Conservation (phyloP, 139 green algal species). For the Tetradesmus lagerheimii region DNA sequence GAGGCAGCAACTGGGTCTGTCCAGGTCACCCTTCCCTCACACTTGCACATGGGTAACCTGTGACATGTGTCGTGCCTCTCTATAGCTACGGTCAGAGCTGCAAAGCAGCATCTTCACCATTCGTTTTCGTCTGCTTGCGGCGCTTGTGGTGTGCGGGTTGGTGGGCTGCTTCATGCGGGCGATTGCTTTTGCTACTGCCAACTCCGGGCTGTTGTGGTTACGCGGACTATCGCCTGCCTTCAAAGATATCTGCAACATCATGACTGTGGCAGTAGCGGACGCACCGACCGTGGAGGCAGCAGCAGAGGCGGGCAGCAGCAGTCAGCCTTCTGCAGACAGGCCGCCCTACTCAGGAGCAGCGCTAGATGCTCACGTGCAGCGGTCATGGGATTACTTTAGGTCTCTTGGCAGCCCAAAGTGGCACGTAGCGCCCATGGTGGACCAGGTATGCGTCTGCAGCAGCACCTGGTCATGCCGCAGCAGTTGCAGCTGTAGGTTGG, state of each 20-base stretch:
- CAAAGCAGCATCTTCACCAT: not conserved
- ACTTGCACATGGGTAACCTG: not conserved
- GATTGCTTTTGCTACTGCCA: not conserved
- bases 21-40: not conserved
- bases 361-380: constrained; percentile 50
- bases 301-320: not conserved
- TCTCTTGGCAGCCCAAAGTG: constrained; percentile 82
- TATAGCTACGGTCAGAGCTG: not conserved
- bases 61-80: not conserved
- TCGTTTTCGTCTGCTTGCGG: not conserved
- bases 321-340: not conserved
- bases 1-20: too few relatives aligned
- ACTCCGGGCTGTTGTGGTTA: not conserved
- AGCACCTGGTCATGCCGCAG: not conserved
- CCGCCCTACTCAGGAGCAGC: constrained; percentile 3
- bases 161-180: not conserved
- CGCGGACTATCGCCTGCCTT: not conserved
- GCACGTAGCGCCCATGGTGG: constrained; percentile 96
- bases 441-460: constrained; percentile 74
- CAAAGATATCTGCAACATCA: not conserved
- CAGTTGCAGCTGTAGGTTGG: not conserved
- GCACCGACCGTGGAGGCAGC: not conserved
- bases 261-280: not conserved
- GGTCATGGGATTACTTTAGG: constrained; percentile 85
- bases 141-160: not conserved